Percentiles rank a stretch among this genome's conserved stretches.
These are phyloP conservation scores for Cystobasidium pallidum DNA, from an alignment of 1,284 basidiomycete species.

Conservation along the genomic window DNA sequence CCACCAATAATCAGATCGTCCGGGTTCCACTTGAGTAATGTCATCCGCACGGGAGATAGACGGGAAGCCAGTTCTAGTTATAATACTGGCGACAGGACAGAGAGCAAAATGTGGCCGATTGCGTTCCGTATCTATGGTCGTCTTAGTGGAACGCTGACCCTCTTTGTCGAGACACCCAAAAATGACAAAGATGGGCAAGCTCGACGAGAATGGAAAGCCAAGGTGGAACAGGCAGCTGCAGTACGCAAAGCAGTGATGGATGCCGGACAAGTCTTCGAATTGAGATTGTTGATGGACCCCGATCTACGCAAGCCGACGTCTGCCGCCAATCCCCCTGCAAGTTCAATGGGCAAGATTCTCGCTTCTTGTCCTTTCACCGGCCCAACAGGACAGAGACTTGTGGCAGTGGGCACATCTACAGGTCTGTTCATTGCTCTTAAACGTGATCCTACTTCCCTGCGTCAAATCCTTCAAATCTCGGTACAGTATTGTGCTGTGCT, in stretches of 20 bases:
- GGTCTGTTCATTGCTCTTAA: slow-evolving; percentile 96
- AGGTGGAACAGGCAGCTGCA: slow-evolving; percentile 83
- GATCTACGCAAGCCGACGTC: slow-evolving; percentile 23
- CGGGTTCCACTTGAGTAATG: slow-evolving; percentile 49
- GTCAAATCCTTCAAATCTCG: slow-evolving; percentile 85
- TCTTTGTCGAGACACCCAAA: slow-evolving; percentile 75
- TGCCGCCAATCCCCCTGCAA: slow-evolving; percentile 10
- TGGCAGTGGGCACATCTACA: slow-evolving; percentile 91
- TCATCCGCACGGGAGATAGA: slow-evolving; percentile 34
- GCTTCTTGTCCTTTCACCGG: slow-evolving; percentile 42
- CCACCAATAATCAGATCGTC: slow-evolving; percentile 58
- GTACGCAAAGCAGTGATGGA: slow-evolving; percentile 84
- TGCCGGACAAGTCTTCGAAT: slow-evolving; percentile 71
- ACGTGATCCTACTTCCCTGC: slow-evolving; percentile 80
- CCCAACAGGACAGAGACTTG: slow-evolving; percentile 73
- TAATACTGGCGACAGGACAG: slow-evolving; percentile 35
- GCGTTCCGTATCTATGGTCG: slow-evolving; percentile 83
- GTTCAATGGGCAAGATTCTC: slow-evolving; percentile 27
- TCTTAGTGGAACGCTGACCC: slow-evolving; percentile 75
- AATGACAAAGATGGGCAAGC: slow-evolving; percentile 58
- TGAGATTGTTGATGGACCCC: slow-evolving; percentile 23
- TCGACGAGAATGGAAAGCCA: slow-evolving; percentile 83
- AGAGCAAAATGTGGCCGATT: slow-evolving; percentile 69
- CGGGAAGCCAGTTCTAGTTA: slow-evolving; percentile 9
- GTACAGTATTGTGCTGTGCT: slow-evolving; percentile 94